Conservation (phyloP, 257 asterid genomes). For the Salvia hispanica region DNA sequence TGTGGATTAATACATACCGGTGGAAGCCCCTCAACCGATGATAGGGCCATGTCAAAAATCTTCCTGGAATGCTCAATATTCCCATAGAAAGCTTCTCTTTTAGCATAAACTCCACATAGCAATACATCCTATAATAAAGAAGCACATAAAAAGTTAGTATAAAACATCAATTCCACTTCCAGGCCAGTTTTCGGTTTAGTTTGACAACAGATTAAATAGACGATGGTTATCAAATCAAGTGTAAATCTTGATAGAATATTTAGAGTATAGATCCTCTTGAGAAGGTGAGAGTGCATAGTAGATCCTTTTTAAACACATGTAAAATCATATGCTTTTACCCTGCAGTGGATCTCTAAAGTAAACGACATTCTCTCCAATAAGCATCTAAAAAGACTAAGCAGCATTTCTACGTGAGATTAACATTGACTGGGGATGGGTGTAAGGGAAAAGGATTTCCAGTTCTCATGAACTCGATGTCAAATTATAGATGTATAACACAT, state of each 20-base stretch:
- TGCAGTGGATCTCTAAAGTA: background rate
- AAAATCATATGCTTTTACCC: background rate
- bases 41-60: conserved; percentile 94
- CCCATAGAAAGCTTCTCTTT: conserved; percentile 80
- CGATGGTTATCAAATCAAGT: conserved; percentile 5
- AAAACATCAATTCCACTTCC: conserved; percentile 4
- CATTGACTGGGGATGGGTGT: background rate
- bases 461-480: conserved; percentile 17
- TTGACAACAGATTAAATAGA: conserved; percentile 1
- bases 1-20: conserved; percentile 46
- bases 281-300: background rate
- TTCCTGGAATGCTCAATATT: conserved; percentile 87
- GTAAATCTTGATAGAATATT: background rate
- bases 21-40: conserved; percentile 81
- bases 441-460: conserved; percentile 7
- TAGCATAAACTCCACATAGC: conserved; percentile 96
- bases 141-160: conserved; percentile 8
- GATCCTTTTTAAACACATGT: conserved; percentile 2
- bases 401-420: background rate
- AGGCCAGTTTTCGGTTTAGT: conserved; percentile 16
- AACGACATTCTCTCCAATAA: background rate
- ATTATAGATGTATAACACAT: conserved; percentile 21
- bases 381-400: conserved; percentile 11
- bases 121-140: conserved; percentile 71
- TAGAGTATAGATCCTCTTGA: background rate